Base-by-base conservation (phyloP, 345 rosid species). In the Cardiospermum halicacabum region DNA sequence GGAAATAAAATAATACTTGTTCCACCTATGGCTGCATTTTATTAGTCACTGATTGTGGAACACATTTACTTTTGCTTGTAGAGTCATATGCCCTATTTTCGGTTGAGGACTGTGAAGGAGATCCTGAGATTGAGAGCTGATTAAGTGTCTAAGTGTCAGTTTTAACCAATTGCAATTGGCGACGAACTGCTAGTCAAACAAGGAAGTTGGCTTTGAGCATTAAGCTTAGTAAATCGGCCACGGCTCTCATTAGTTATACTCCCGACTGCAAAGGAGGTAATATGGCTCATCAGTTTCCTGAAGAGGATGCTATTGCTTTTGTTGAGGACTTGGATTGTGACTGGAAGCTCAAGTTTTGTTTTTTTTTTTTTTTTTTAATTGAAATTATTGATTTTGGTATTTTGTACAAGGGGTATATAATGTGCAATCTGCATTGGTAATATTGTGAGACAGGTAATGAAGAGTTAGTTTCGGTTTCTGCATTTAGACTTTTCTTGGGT, bases 41-140 rank as follows among this genome's bases (percentile, higher is more conserved):
- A 58, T 21, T 10, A 39, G 11, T 49, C 12, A n/a, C 37, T 53
- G 34, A 12, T 12, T 22, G 15, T n/a, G 42, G 50, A 56, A 36
- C 56, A 5, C 30, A 3, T 27, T 28, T 64, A 9, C 30, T 69
- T 32, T 56, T 66, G 27, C 64, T 69, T 53, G 74, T 73, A 95
- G 99, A 93, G 83, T 53, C 81, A 89, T 71, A 95, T 95, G 99
- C 92, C 92, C 54, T 95, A 91, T 75, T 95, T 95, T 59, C 81
- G 99, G 18, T 28, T 68, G 66, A 84, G 99, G 76, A 95, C 99
- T 6, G 92, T 92, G 0, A 91, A 87, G 72, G 99, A 95, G 77
- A 85, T 95, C 62, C 80, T 95, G 58, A 83, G 81, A 78, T 64
- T 89, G 79, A 81, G 81, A 81, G 98, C 99, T 3, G 90, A 95